These are phyloP conservation scores for Sphaerostilbella broomeana DNA, from an alignment of 2,329 filamentous ascomycete genomes.

Conservation along the genomic window DNA sequence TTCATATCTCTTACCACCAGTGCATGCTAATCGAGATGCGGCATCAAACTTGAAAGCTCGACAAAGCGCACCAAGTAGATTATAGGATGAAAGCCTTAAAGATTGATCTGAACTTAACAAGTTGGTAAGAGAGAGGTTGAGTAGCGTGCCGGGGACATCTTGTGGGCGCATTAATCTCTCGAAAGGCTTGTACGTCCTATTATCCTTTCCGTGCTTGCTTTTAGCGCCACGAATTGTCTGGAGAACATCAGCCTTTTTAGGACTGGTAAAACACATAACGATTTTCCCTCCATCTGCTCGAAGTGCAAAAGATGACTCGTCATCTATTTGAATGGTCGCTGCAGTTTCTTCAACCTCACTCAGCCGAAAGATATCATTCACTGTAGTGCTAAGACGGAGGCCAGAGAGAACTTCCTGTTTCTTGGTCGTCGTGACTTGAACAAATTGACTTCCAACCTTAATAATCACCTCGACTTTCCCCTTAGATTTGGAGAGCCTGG, in stretches of 20 bases:
- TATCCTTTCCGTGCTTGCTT: slow-evolving; percentile 58
- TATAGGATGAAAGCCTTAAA: slow-evolving; percentile 59
- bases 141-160: slow-evolving; percentile 61
- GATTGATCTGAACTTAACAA: slow-evolving; percentile 55
- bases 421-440: slow-evolving; percentile 62
- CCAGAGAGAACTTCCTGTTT: slow-evolving; percentile 62
- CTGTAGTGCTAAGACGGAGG: slow-evolving; percentile 53
- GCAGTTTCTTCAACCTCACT: slow-evolving; percentile 62
- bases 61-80: slow-evolving; percentile 59
- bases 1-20: slow-evolving; percentile 53
- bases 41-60: slow-evolving; percentile 61
- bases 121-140: slow-evolving; percentile 62
- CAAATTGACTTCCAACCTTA: slow-evolving; percentile 62
- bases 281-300: slow-evolving; percentile 63
- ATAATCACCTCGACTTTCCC: slow-evolving; percentile 65
- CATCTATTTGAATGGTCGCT: slow-evolving; percentile 57
- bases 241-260: slow-evolving; percentile 56
- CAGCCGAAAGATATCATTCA: slow-evolving; percentile 65
- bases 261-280: slow-evolving; percentile 65
- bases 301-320: slow-evolving; percentile 61
- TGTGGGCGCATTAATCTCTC: slow-evolving; percentile 62
- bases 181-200: slow-evolving; percentile 51
- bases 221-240: slow-evolving; percentile 58
- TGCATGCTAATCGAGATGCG: slow-evolving; percentile 54
- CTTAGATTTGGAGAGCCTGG: slow-evolving; percentile 59